A percentile compares a stretch with the other conserved stretches of the same genome.
Evolutionary conservation across 805 yeast species (phyloP).

Genomic region (Kurtzmaniella cleridarum): DNA sequence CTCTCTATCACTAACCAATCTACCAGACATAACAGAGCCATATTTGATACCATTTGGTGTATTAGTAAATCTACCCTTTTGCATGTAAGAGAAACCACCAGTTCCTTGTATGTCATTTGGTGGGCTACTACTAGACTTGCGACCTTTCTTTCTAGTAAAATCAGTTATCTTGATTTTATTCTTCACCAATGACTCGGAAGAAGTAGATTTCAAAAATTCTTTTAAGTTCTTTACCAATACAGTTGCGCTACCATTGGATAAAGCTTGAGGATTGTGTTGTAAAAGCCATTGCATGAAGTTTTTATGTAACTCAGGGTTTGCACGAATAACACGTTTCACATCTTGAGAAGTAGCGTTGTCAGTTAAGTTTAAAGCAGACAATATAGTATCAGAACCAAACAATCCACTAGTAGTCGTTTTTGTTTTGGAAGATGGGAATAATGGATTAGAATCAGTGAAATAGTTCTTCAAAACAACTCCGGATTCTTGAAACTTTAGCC

Average conservation of each 20-base stretch:
- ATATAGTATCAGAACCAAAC: conserved; percentile 19
- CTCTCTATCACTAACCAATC: conserved; percentile 46
- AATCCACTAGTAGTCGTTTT: conserved; percentile 11
- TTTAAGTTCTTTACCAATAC: conserved; percentile 25
- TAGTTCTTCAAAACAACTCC: conserved; percentile 44
- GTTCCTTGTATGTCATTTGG: conserved; percentile 48
- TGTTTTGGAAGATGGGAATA: conserved; percentile 32
- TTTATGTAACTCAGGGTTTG: conserved; percentile 43
- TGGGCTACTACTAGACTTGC: conserved; percentile 5
- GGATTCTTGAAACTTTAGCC: conserved; percentile 63
- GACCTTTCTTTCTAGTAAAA: conserved; percentile 15
- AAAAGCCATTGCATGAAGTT: conserved; percentile 54
- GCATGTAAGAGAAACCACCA: conserved; percentile 69
- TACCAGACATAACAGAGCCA: conserved; percentile 60
- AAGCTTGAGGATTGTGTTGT: conserved; percentile 39
- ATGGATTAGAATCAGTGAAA: conserved; percentile 31
- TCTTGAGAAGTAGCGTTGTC: conserved; percentile 20
- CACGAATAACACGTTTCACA: conserved; percentile 28
- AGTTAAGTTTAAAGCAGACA: conserved; percentile 27
- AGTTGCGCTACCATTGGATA: conserved; percentile 16
- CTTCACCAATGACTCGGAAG: conserved; percentile 11
- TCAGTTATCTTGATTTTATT: conserved; percentile 12
- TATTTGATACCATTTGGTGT: conserved; percentile 65
- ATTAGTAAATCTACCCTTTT: conserved; percentile 62
- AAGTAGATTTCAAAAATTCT: conserved; percentile 23